phyloP scores from a whole-genome alignment of 345 rosid species.

The Reutealis trisperma region DNA sequence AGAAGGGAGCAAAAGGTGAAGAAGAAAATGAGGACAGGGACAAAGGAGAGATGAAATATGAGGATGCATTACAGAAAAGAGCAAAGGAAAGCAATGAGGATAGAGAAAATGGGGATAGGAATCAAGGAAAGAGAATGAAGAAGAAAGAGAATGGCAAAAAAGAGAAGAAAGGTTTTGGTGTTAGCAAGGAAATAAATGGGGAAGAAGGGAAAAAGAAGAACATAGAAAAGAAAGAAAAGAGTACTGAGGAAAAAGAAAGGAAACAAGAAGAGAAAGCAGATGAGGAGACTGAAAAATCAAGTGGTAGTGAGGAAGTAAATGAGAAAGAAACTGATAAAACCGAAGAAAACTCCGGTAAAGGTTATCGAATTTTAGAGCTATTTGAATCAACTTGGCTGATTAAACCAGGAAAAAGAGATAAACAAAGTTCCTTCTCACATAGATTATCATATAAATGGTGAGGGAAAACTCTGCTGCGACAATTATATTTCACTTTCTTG shows the following conservation, averaged over 20 bases:
- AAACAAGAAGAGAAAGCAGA: not conserved
- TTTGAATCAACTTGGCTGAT: constrained; percentile 59
- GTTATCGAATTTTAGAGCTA: constrained; percentile 48
- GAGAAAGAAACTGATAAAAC: not conserved
- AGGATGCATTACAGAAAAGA: constrained; percentile 58
- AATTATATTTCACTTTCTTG: not conserved
- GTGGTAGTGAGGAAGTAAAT: not conserved
- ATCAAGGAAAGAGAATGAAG: not conserved
- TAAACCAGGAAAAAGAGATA: constrained; percentile 30
- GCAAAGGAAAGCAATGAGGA: constrained; percentile 10
- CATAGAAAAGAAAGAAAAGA: not conserved
- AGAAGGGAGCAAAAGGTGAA: not conserved
- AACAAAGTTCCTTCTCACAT: constrained; percentile 19
- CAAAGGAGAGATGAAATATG: not conserved
- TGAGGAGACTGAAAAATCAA: not conserved
- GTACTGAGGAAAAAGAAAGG: not conserved
- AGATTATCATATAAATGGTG: constrained; percentile 20
- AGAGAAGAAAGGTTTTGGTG: not conserved
- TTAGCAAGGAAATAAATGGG: not conserved
- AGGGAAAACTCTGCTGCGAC: not conserved
- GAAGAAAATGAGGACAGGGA: not conserved
- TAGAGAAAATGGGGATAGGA: not conserved
- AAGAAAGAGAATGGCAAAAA: not conserved
- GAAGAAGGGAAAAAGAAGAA: constrained; percentile 3
- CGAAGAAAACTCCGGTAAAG: constrained; percentile 20